Evolutionary conservation across 306 rosid species (phyloP), one percentile per base, ranked within the genome.

Genomic region (Quercus agrifolia): DNA sequence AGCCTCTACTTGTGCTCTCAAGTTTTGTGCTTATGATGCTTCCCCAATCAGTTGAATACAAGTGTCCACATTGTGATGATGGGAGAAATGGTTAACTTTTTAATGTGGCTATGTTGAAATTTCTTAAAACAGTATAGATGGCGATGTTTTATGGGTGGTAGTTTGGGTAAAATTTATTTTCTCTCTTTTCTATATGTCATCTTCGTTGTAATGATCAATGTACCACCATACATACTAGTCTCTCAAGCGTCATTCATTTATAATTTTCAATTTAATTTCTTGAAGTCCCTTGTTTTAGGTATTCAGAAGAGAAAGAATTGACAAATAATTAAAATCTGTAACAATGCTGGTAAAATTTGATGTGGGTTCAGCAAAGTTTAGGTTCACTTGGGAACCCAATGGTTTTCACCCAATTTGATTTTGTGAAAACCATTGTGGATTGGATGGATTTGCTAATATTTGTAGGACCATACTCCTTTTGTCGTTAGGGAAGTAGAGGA

Each of bases 1-100:
- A 79, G 85, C 78, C 59, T 10, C 11, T 20, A 33, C 31, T 63
- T n/a, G 71, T 66, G 46, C 5, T n/a, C 18, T 66, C 19, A 38
- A 66, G 19, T 66, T 30, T 31, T 31, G 21, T 66, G 49, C 70
- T 66, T 66, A 30, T 35, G 54, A 31, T 19, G 13, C 6, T 23
- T 31, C 46, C 41, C 71, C 25, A 66, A 18, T 4, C 51, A 33
- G 51, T 33, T 33, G 25, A 31, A 18, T 33, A 33, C 13, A 18
- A 31, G n/a, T 31, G 20, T 19, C 12, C 6, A 8, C 9, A 33
- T 19, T n/a, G 25, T 38, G 54, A 31, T 31, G 44, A 31, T 18
- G 18, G 30, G 71, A 31, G 46, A 64, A 66, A 30, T 66, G 23
- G 44, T 31, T 41, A 31, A 66, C 18, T 30, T 30, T 30, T 66